Base-by-base conservation (phyloP, 31 red algal species). In the Bonnemaisonia californica region DNA sequence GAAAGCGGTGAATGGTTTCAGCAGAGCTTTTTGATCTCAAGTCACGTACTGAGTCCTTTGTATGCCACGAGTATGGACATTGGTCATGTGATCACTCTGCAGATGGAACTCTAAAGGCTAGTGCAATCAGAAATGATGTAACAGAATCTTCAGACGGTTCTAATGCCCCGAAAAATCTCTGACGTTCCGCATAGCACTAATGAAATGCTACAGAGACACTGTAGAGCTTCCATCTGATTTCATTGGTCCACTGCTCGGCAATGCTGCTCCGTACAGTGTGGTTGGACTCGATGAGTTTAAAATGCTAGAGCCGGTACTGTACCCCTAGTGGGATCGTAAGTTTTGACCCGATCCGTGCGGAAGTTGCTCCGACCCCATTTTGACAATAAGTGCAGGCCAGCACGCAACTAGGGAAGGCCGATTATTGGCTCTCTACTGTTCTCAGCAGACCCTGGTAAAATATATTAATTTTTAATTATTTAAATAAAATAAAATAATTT, bases 21-120 rank as follows among this genome's bases (percentile, higher is more conserved):
- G 41, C 48, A n/a, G 41, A 82, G 42, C 26, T 70, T 31, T 62
- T 65, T n/a, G 31, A 71, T 4, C 30, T 82, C 54, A 82, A 82
- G 27, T 0, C 26, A 0, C 69, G 41, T 27, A 59, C 41, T 35
- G 56, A 69, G 38, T 86, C 62, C 26, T 23, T 33, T 37, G 60
- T 35, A 32, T 86, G 60, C 40, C 1, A 35, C 36, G 78, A 86
- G 42, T 86, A 59, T 22, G 83, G 83, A 55, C 83, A 86, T 38
- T 86, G 54, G 59, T 24, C 57, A 36, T 4, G 33, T 18, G 72
- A 86, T 29, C 70, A 86, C 41, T 4, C 36, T 23, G 26, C 35
- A 67, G 61, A 86, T 26, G 83, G 83, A 2, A 29, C 70, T 2
- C 23, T 76, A 13, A 76, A 76, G 39, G 72, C 70, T 19, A 60